These are phyloP conservation scores for Fraxinus floribunda DNA, from an alignment of 305 asterid species.

Conservation along the genomic window DNA sequence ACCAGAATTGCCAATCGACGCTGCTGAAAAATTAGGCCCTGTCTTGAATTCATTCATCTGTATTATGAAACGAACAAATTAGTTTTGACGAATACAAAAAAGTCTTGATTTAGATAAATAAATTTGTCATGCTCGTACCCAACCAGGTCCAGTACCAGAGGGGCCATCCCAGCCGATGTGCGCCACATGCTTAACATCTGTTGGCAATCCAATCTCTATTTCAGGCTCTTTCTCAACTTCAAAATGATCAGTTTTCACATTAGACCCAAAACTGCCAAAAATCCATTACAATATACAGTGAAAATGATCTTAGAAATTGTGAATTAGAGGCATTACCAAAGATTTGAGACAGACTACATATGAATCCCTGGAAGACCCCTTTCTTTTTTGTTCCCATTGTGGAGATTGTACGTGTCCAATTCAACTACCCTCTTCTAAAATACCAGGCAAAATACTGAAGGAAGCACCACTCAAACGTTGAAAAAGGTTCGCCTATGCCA, in stretches of 20 bases:
- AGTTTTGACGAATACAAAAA: background rate
- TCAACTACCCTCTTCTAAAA: background rate
- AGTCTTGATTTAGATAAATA: background rate
- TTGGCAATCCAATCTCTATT: conserved; percentile 27
- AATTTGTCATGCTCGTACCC: conserved; percentile 19
- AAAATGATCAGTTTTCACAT: background rate
- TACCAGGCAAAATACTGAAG: background rate
- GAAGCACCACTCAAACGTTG: background rate
- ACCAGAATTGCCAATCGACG: conserved; percentile 43
- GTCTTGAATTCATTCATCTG: conserved; percentile 63
- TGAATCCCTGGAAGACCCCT: conserved; percentile 31
- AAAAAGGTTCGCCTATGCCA: background rate
- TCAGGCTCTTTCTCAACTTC: conserved; percentile 32
- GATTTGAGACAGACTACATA: conserved; percentile 24
- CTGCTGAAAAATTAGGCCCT: conserved; percentile 48
- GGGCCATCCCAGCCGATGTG: conserved; percentile 34
- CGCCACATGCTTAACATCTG: conserved; percentile 34
- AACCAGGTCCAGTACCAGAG: conserved; percentile 24
- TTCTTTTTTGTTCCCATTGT: conserved; percentile 33
- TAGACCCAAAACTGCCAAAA: background rate
- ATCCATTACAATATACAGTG: background rate
- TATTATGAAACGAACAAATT: background rate
- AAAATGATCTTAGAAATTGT: background rate
- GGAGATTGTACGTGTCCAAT: background rate
- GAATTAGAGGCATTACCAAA: conserved; percentile 25